phyloP scores from a whole-genome alignment of 2,329 filamentous ascomycete species.

The Penicillium hordei region DNA sequence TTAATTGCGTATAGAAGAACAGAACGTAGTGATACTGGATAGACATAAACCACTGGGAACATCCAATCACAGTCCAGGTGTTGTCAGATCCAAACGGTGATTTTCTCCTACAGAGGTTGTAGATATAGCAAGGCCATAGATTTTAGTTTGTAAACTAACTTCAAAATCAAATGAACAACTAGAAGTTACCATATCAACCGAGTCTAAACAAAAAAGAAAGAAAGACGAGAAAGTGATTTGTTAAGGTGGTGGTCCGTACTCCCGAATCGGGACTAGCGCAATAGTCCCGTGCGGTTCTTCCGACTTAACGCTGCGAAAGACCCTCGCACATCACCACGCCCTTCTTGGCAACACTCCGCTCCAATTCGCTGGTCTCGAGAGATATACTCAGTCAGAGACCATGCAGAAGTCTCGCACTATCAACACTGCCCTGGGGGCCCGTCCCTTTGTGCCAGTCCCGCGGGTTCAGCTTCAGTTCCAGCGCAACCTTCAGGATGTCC shows the following conservation, averaged over 20 bases:
- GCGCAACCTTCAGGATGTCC: constrained; percentile 70
- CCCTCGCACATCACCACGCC: constrained; percentile 29
- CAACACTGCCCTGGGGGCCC: constrained; percentile 43
- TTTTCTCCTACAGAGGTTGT: not conserved
- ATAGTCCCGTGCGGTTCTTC: constrained; percentile 33
- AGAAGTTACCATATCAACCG: not conserved
- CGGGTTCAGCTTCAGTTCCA: constrained; percentile 43
- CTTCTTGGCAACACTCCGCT: constrained; percentile 26
- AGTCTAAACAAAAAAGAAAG: not conserved
- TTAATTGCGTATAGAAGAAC: not conserved
- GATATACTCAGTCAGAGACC: constrained; percentile 35
- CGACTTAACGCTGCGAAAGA: constrained; percentile 30
- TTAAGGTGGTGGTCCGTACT: constrained; percentile 10
- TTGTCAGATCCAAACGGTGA: constrained; percentile 21
- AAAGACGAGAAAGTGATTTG: not conserved
- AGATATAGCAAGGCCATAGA: not conserved
- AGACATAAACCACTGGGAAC: not conserved
- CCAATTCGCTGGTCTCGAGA: constrained; percentile 30
- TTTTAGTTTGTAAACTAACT: not conserved
- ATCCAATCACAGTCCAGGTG: constrained; percentile 23
- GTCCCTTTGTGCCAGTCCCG: constrained; percentile 38
- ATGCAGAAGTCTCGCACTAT: constrained; percentile 49
- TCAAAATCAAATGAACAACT: not conserved
- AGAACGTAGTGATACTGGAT: not conserved
- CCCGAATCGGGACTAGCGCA: constrained; percentile 36